These are phyloP conservation scores for Xylaria sp. DNA, from an alignment of 2,329 filamentous ascomycete species.

Conservation along the genomic window DNA sequence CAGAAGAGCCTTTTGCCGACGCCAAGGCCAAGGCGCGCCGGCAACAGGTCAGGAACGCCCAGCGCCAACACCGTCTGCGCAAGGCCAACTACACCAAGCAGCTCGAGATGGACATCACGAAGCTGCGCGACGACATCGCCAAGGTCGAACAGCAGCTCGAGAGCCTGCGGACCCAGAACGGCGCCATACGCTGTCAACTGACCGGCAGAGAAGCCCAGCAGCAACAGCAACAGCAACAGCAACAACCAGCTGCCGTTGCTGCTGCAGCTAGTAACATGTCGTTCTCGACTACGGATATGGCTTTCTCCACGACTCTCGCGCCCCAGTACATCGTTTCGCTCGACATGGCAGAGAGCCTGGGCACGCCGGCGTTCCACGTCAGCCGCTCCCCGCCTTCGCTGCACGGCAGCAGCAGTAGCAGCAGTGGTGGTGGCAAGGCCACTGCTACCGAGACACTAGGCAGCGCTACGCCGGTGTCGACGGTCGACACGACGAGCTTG, in stretches of 20 bases:
- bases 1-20: slow-evolving; percentile 36
- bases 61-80: slow-evolving; percentile 66
- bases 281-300: neutral
- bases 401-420: neutral
- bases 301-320: slow-evolving; percentile 26
- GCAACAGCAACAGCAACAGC: too few species aligned
- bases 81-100: slow-evolving; percentile 66
- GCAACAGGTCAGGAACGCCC: slow-evolving; percentile 64
- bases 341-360: slow-evolving; percentile 55
- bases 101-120: slow-evolving; percentile 63
- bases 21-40: slow-evolving; percentile 61
- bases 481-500: slow-evolving; percentile 11
- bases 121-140: slow-evolving; percentile 60
- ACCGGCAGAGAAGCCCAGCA: neutral
- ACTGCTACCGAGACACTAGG: slow-evolving; percentile 14
- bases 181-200: slow-evolving; percentile 54
- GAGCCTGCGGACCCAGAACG: slow-evolving; percentile 57
- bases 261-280: neutral
- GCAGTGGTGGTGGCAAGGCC: neutral
- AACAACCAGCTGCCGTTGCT: neutral
- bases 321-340: slow-evolving; percentile 51
- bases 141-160: slow-evolving; percentile 54
- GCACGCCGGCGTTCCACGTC: slow-evolving; percentile 58
- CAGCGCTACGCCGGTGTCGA: slow-evolving; percentile 19
- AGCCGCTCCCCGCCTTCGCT: slow-evolving; percentile 41